phyloP scores from a whole-genome alignment of 306 rosid genomes.

The Quercus rubra region DNA sequence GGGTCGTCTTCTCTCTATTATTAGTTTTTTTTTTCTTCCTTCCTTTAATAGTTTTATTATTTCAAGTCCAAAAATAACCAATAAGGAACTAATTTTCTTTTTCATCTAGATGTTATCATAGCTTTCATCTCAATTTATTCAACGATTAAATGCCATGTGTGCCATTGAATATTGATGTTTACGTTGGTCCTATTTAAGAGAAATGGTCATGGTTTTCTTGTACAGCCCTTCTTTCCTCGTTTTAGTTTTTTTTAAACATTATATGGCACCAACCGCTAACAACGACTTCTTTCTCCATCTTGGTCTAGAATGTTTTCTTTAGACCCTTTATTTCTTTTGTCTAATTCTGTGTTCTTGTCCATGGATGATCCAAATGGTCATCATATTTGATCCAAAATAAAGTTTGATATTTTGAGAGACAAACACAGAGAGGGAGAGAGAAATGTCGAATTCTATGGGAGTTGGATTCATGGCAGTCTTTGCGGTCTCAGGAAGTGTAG shows the following conservation, averaged over 20 bases:
- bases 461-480: conserved; percentile 73
- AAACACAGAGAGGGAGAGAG: not conserved
- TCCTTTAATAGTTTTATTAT: too few relatives aligned
- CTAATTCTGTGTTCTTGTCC: not conserved
- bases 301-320: not conserved
- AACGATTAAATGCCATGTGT: not conserved
- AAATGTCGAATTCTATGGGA: conserved; percentile 54
- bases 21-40: too few relatives aligned
- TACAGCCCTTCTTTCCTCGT: not conserved
- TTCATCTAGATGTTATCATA: too few relatives aligned
- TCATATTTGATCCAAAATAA: not conserved
- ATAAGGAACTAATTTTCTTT: too few relatives aligned
- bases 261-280: conserved; percentile 6
- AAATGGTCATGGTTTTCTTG: not conserved
- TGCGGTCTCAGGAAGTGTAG: conserved; percentile 76
- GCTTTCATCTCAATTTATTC: not conserved
- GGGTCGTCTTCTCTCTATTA: too few relatives aligned
- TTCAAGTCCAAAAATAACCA: too few relatives aligned
- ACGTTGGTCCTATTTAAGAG: not conserved
- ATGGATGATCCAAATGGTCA: not conserved
- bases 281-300: not conserved
- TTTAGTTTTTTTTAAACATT: not conserved
- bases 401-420: not conserved
- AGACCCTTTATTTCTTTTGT: conserved; percentile 2
- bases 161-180: not conserved